Conservation (phyloP, 176 grass and related monocot genomes). For the Secale cereale region DNA sequence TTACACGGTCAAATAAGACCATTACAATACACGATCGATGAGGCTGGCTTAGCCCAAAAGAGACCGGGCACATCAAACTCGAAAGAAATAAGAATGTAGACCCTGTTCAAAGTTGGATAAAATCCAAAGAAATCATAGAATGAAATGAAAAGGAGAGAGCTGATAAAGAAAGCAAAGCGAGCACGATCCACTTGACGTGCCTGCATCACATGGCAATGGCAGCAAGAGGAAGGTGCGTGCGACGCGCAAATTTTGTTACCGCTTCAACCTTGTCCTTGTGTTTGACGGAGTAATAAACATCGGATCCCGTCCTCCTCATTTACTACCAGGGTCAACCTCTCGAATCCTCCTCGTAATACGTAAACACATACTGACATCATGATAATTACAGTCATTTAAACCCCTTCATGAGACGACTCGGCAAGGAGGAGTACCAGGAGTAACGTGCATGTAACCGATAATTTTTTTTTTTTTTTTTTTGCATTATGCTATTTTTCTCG, state of each 20-base stretch:
- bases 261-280: constrained; percentile 2
- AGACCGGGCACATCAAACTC: background rate
- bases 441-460: background rate
- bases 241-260: background rate
- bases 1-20: background rate
- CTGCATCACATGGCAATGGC: background rate
- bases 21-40: background rate
- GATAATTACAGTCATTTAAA: background rate
- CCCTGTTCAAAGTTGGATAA: background rate
- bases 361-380: background rate
- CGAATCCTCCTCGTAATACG: background rate
- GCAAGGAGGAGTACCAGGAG: background rate
- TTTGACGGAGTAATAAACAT: background rate
- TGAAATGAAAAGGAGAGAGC: background rate
- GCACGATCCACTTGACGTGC: constrained; percentile 24
- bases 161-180: background rate
- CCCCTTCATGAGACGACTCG: background rate
- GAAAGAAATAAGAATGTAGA: background rate
- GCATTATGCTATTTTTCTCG: background rate
- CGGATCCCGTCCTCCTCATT: background rate
- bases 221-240: background rate
- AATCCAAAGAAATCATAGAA: background rate
- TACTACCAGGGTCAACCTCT: background rate
- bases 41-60: background rate
- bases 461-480: no score